phyloP scores from a whole-genome alignment of 495 filamentous ascomycete genomes.

The Cenococcum geophilum region DNA sequence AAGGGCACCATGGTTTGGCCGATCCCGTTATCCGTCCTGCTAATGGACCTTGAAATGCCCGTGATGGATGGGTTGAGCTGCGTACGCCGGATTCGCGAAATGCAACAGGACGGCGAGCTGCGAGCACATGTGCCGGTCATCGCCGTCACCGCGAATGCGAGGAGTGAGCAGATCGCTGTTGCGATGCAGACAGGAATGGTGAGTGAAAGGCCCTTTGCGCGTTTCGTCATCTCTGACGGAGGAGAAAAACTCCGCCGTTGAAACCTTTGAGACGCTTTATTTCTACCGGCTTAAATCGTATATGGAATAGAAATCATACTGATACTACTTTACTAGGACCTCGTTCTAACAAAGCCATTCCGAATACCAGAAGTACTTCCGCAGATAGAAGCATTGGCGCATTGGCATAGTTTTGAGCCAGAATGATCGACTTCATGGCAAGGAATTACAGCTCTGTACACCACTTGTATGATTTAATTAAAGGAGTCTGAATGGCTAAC shows the following conservation, averaged over 20 bases:
- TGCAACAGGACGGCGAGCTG: constrained; percentile 10
- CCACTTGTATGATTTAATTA: too few species aligned
- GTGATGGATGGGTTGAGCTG: constrained; percentile 23
- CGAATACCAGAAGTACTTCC: constrained; percentile 16
- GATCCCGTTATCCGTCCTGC: constrained; percentile 11
- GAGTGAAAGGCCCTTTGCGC: neutral
- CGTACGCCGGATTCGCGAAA: constrained; percentile 13
- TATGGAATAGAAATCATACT: neutral
- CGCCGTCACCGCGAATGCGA: constrained; percentile 21
- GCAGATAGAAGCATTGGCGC: constrained; percentile 7
- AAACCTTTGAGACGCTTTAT: neutral
- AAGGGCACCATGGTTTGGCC: neutral
- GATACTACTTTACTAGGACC: constrained; percentile 1
- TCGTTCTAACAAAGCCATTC: constrained; percentile 14
- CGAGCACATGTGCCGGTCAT: constrained; percentile 17
- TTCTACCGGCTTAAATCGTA: too few species aligned
- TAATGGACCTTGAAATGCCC: constrained; percentile 20
- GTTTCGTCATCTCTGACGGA: too few species aligned
- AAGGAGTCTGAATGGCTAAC: too few species aligned
- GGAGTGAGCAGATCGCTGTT: constrained; percentile 19
- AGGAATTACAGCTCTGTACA: too few species aligned
- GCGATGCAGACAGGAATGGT: constrained; percentile 17
- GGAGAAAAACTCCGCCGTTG: too few species aligned
- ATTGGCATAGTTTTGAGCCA: neutral
- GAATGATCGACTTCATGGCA: too few species aligned